Evolutionary conservation across 257 asterid genomes (phyloP), one percentile per base, ranked within the genome.

Genomic region (Fraxinus excelsior): DNA sequence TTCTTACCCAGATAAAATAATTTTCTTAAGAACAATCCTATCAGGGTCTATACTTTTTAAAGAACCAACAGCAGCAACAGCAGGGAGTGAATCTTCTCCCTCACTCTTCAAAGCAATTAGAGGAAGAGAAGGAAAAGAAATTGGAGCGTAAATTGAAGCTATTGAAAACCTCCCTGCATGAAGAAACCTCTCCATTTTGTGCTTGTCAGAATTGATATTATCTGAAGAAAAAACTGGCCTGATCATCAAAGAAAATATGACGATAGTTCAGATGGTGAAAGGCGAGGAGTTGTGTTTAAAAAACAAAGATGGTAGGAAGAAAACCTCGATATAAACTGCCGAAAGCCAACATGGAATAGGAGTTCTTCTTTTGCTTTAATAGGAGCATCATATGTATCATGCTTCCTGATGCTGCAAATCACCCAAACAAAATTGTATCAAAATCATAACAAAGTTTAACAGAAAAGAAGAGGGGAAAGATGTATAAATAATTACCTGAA

Each of bases 171-270:
- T 81, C 37, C 99, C 98, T 2, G 92, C 85, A 78, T 96, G 99
- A 82, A 96, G 98, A 90, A 93, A 96, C 80, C 96, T 94, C 91
- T 96, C 99, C 99, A 96, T 91, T 83, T 96, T 96, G 87, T 89
- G 96, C 88, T 92, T 90, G 78, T 88, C 94, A 38, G 94, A 88
- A 69, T 90, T 88, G 80, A 86, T 84, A 81, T 85, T 86, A 77
- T 96, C 97, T 21, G 97, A 88, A 70, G 98, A 93, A 81, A 81
- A 96, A 74, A 90, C 68, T 28, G 99, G 98, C 92, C 98, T 96
- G 91, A 87, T 64, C 5, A 74, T 34, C 70, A 77, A 77, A 76
- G 8, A 76, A 42, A 80, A 67, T 51, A 60, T 18, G 32, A 38
- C 73, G 73, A 75, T 44, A 75, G 76, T 58, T 23, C 14, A 0